Percentiles rank a stretch among this genome's conserved stretches.
Evolutionary conservation across 305 asterid species (phyloP).

Genomic region (Fraxinus angustifolia): DNA sequence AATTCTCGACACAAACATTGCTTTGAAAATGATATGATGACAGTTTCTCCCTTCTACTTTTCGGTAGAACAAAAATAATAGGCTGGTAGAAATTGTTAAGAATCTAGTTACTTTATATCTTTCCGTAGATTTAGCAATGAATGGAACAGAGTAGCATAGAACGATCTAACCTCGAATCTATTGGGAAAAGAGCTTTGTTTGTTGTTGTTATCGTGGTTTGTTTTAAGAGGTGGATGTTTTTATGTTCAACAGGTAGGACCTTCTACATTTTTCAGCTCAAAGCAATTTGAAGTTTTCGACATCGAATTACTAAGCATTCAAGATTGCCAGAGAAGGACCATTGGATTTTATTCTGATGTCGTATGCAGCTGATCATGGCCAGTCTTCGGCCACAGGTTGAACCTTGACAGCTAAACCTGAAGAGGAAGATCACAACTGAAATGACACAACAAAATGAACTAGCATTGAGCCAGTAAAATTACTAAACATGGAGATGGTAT

Average conservation of each 20-base stretch:
- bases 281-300: conserved; percentile 90
- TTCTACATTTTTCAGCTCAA: conserved; percentile 97
- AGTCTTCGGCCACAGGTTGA: not conserved
- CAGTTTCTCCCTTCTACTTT: not conserved
- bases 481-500: not conserved
- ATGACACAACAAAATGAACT: not conserved
- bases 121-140: not conserved
- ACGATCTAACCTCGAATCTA: not conserved
- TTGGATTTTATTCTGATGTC: conserved; percentile 88
- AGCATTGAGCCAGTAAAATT: not conserved
- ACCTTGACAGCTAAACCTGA: not conserved
- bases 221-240: conserved; percentile 5
- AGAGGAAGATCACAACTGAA: not conserved
- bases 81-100: not conserved
- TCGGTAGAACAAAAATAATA: not conserved
- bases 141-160: not conserved
- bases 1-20: not conserved
- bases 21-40: not conserved
- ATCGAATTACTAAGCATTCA: conserved; percentile 78
- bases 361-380: conserved; percentile 53
- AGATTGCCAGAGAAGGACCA: conserved; percentile 86
- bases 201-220: not conserved
- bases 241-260: conserved; percentile 75
- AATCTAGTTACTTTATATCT: not conserved
- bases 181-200: not conserved